phyloP scores from a whole-genome alignment of 106 monocot genomes.

The Cymbidium sinense region DNA sequence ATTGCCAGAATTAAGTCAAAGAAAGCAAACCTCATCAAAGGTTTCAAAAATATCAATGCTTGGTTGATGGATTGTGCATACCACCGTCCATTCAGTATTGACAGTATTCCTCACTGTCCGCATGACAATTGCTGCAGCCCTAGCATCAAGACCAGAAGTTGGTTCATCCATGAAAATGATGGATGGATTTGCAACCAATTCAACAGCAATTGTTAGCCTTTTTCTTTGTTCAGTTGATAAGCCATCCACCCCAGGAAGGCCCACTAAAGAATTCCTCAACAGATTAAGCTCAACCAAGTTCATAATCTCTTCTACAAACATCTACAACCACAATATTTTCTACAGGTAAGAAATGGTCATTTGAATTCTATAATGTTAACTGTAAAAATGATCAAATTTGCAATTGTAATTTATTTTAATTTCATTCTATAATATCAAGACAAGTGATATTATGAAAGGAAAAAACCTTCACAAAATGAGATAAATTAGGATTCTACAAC shows the following conservation, averaged over 20 bases:
- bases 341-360: background rate
- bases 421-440: background rate
- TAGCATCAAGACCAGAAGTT: constrained; percentile 91
- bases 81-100: constrained; percentile 81
- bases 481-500: background rate
- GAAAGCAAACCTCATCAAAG: constrained; percentile 79
- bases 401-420: background rate
- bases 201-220: constrained; percentile 86
- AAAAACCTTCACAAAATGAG: background rate
- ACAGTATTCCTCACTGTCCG: constrained; percentile 84
- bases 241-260: constrained; percentile 64
- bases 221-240: constrained; percentile 89
- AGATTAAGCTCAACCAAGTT: constrained; percentile 63
- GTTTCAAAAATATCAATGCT: constrained; percentile 98
- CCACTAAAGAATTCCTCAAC: constrained; percentile 66
- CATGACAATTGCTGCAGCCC: constrained; percentile 95
- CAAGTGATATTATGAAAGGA: background rate
- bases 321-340: constrained; percentile 28
- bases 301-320: constrained; percentile 88
- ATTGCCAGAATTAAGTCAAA: background rate
- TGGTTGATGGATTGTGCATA: constrained; percentile 96
- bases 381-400: background rate
- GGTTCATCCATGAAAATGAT: constrained; percentile 99
- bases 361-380: constrained; percentile 1
- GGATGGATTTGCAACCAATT: constrained; percentile 89